Base-by-base conservation (phyloP, 2,329 filamentous ascomycete genomes). In the Paecilomyces fulvus region DNA sequence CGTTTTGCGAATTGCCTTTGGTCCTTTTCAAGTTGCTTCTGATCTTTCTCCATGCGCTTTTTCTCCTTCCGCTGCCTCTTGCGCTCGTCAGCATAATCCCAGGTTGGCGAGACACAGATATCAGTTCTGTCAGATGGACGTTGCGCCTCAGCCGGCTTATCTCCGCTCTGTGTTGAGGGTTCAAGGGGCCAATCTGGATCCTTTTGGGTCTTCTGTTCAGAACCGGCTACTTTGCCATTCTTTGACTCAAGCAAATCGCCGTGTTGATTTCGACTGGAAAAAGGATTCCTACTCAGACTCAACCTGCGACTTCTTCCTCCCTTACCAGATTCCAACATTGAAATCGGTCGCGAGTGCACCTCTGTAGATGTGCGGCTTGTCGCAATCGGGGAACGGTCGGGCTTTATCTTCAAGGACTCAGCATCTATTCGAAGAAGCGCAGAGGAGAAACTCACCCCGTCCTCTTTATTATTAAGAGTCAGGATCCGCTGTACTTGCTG, bases 31-130 rank as follows among this genome's bases (percentile, higher is more conserved):
- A 65, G 59, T 30, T 70, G 67, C 20, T 64, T 59, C 53, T 69
- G 64, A 52, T 72, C 67, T n/a, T 64, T 65, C 54, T 71, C 69
- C 43, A 71, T 53, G 8, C 67, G 63, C 37, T 60, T 67, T 12
- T 67, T 69, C 10, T 65, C 69, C 1, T 67, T 67, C 51, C 65
- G 64, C 33, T 71, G 65, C 55, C 68, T 67, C 20, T 63, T 65
- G 5, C 57, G 54, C 4, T 56, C 12, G 2, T 58, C 58, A 8
- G 58, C 57, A 28, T 61, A 65, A 7, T 59, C 60, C 64, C 58
- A 62, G 9, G 61, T 64, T 4, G 64, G 60, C 1, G 63, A 60
- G 6, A 56, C 51, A 30, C 53, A 58, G 17, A 63, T 62, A 1
- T 61, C 59, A 25, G 58, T 56, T 46, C 43, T 56, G 21, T 60